Evolutionary conservation across 148 eudicot species (phyloP).

Genomic region (Selenicereus undatus): DNA sequence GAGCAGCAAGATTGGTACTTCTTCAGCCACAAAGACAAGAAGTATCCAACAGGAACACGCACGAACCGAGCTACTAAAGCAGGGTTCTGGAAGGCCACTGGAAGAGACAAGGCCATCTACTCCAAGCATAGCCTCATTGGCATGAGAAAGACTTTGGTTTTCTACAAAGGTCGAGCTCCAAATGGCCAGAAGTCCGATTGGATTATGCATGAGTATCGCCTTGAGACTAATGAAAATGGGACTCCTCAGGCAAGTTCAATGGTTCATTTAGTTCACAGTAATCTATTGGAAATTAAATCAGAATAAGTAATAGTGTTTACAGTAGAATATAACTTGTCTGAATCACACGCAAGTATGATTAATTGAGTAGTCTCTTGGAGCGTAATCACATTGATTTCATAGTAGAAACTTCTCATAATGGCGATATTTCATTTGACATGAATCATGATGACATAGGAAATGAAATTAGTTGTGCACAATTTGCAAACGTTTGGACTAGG

Average conservation of each 20-base stretch:
- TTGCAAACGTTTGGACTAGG: too few relatives aligned
- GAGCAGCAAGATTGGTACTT: not conserved
- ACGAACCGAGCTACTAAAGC: not conserved
- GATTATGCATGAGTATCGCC: slow-evolving; percentile 3
- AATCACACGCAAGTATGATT: not conserved
- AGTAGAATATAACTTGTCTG: not conserved
- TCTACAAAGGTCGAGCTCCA: slow-evolving; percentile 2
- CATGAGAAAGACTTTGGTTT: not conserved
- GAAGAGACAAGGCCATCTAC: slow-evolving; percentile 6
- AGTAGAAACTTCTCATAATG: too few relatives aligned
- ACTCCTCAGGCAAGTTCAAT: slow-evolving; percentile 5
- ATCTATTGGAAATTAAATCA: not conserved
- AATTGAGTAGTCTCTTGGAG: not conserved
- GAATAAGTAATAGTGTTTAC: not conserved
- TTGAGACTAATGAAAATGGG: slow-evolving; percentile 1
- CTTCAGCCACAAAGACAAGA: slow-evolving; percentile 7
- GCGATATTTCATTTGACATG: too few relatives aligned
- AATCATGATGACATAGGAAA: too few relatives aligned
- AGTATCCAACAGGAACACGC: not conserved
- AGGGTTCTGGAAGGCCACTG: slow-evolving; percentile 3
- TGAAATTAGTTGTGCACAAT: too few relatives aligned
- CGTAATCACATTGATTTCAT: too few relatives aligned
- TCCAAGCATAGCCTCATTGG: not conserved
- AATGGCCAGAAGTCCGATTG: slow-evolving; percentile 5
- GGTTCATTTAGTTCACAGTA: not conserved